Evolutionary conservation across 768 basidiomycete species (phyloP).

Genomic region (Gloeopeniophorella convolvens): DNA sequence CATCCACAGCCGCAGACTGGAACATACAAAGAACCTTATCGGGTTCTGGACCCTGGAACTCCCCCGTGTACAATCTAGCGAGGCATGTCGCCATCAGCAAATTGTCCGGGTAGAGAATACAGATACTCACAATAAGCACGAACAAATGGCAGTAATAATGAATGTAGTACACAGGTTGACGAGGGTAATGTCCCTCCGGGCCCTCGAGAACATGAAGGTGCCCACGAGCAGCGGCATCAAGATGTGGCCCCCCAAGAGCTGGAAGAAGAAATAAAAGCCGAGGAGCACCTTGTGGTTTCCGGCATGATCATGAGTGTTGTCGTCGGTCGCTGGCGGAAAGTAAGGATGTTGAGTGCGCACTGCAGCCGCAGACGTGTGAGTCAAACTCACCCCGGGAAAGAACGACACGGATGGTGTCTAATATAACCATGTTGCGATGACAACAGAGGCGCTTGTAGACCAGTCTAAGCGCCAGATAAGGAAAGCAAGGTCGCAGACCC

Average conservation of each 20-base stretch:
- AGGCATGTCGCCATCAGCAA: background rate
- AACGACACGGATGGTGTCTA: too few relatives aligned
- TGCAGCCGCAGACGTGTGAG: too few relatives aligned
- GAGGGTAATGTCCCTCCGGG: conserved; percentile 36
- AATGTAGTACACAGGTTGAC: conserved; percentile 43
- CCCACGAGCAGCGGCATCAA: conserved; percentile 38
- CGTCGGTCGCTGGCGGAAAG: background rate
- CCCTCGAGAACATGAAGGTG: conserved; percentile 38
- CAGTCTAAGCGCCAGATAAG: too few relatives aligned
- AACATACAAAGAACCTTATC: background rate
- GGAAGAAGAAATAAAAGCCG: conserved; percentile 38
- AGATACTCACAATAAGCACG: conserved; percentile 37
- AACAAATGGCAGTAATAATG: conserved; percentile 40
- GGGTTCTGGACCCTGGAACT: background rate
- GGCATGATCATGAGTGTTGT: background rate
- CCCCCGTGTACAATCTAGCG: background rate
- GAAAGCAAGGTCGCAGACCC: too few relatives aligned
- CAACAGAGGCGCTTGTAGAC: too few relatives aligned
- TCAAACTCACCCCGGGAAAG: too few relatives aligned
- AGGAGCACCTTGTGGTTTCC: conserved; percentile 18
- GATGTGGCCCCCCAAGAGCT: conserved; percentile 41
- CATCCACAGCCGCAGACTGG: background rate
- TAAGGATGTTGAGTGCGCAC: too few relatives aligned
- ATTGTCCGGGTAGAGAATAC: background rate
- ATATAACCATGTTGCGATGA: too few relatives aligned